Evolutionary conservation across 208 protist species (phyloP), one percentile per base, ranked within the genome.

Genomic region (Balamuthia mandrillaris): DNA sequence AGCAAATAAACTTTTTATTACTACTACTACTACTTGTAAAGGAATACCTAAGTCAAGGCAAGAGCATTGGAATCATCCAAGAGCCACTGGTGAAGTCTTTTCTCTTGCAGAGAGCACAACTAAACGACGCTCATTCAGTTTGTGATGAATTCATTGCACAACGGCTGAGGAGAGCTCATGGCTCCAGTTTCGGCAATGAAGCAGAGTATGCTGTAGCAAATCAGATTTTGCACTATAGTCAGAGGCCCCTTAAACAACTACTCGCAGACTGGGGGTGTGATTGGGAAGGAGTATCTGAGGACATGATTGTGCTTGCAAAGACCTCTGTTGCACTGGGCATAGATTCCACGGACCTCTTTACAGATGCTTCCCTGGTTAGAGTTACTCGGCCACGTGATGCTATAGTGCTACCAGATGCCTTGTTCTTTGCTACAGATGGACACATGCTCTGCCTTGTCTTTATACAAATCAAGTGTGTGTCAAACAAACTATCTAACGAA

Each of bases 1-100:
- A n/a, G n/a, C n/a, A n/a, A n/a, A n/a, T n/a, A n/a, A n/a, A n/a
- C n/a, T n/a, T n/a, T n/a, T n/a, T n/a, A n/a, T n/a, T n/a, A n/a
- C n/a, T n/a, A n/a, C n/a, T n/a, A n/a, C n/a, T n/a, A n/a, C n/a
- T 47, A 41, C 21, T 77, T 29, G 68, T 77, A 9, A 0, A 3
- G n/a, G 37, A 31, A 12, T 77, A 77, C 42, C 16, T 41, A 10
- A 12, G 24, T 1, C 21, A 77, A n/a, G 68, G n/a, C n/a, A 77
- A 37, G 68, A 77, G 68, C 42, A 29, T 77, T 16, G 42, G 68
- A 56, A 9, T 56, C 24, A 47, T 77, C 2, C 31, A 1, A n/a
- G 68, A 77, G 44, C 68, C 68, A 58, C 68, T 77, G n/a, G 68
- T 77, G 68, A n/a, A 31, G 10, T 24, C 35, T 47, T 77, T 77